A percentile compares a stretch with the other conserved stretches of the same genome.
Conservation (phyloP, 106 monocot genomes). For the Posidonia australis region DNA sequence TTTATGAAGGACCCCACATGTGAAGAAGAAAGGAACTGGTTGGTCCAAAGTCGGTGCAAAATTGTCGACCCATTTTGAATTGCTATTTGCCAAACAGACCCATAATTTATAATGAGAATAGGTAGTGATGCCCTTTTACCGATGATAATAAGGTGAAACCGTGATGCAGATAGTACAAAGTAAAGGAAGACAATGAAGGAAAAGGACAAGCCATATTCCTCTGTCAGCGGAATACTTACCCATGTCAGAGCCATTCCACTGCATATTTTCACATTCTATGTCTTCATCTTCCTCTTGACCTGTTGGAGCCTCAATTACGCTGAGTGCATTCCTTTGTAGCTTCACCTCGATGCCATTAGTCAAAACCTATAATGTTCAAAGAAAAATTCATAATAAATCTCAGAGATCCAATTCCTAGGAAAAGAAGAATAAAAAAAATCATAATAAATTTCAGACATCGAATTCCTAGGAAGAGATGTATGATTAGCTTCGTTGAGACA, state of each 20-base stretch:
- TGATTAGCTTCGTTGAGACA: too few relatives aligned
- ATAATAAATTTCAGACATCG: too few relatives aligned
- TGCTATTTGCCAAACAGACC: too few relatives aligned
- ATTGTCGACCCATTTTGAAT: too few relatives aligned
- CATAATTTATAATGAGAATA: too few relatives aligned
- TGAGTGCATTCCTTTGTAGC: constrained; percentile 28
- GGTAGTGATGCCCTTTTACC: not conserved
- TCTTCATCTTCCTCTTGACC: constrained; percentile 22
- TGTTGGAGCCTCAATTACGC: constrained; percentile 27
- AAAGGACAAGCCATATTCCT: not conserved
- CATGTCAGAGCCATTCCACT: constrained; percentile 15
- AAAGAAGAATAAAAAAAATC: too few relatives aligned
- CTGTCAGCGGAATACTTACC: not conserved
- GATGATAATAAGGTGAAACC: not conserved
- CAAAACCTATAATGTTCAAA: constrained; percentile 15
- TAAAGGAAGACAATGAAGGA: not conserved
- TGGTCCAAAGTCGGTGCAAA: too few relatives aligned
- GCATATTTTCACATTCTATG: constrained; percentile 14
- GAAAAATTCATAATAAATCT: not conserved
- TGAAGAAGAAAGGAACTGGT: too few relatives aligned
- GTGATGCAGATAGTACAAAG: not conserved
- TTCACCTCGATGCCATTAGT: constrained; percentile 34
- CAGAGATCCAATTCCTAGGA: not conserved
- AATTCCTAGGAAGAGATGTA: too few relatives aligned
- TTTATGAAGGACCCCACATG: too few relatives aligned